These are phyloP conservation scores for Cucurbita argyrosperma DNA, from an alignment of 306 rosid species.

Conservation along the genomic window DNA sequence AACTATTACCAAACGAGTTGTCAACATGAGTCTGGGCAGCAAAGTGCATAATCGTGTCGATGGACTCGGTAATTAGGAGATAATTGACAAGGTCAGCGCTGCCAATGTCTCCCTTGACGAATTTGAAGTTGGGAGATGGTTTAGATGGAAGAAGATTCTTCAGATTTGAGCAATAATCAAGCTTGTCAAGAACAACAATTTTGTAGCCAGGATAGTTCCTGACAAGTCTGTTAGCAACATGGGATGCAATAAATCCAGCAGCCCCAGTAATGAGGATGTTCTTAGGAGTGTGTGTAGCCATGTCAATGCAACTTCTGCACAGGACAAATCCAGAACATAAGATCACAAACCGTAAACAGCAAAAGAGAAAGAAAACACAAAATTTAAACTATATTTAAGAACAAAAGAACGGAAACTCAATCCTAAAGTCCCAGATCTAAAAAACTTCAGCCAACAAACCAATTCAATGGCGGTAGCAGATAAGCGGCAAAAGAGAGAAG, in stretches of 20 bases:
- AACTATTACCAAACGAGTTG: conserved; percentile 49
- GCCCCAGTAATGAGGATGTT: conserved; percentile 58
- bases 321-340: neutral
- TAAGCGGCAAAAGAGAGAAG: neutral
- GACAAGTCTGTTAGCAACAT: conserved; percentile 44
- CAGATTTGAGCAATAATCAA: conserved; percentile 49
- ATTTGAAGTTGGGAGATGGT: conserved; percentile 43
- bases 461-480: neutral
- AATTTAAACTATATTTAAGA: neutral
- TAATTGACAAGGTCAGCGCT: conserved; percentile 52
- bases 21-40: conserved; percentile 60
- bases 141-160: conserved; percentile 43
- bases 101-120: conserved; percentile 47
- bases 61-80: conserved; percentile 41
- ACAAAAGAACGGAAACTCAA: neutral
- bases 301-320: conserved; percentile 11
- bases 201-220: conserved; percentile 44
- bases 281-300: conserved; percentile 42
- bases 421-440: neutral
- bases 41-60: conserved; percentile 56
- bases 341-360: neutral
- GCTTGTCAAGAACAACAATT: conserved; percentile 49
- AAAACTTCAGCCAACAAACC: neutral
- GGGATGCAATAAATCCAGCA: conserved; percentile 50
- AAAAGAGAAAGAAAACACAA: neutral